phyloP scores from a whole-genome alignment of 2,329 filamentous ascomycete genomes.

The Colletotrichum lupini region DNA sequence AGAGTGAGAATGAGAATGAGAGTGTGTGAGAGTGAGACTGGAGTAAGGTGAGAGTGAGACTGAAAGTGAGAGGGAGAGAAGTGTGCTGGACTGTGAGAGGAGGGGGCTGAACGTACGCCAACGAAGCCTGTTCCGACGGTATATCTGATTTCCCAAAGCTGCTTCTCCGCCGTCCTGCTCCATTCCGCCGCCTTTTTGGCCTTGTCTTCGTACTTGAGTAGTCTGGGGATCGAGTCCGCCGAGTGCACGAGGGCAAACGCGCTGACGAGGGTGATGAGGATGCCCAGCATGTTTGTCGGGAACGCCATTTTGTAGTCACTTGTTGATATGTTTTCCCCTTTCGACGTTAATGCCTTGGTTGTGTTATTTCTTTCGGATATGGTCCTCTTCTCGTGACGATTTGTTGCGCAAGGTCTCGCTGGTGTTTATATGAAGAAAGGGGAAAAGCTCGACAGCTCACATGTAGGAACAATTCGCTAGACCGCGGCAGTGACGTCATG shows the following conservation, averaged over 20 bases:
- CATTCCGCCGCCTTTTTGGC: constrained; percentile 44
- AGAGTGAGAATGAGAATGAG: neutral
- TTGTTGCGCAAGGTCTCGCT: neutral
- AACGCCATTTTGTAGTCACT: constrained; percentile 28
- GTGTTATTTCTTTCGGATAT: neutral
- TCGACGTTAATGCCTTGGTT: neutral
- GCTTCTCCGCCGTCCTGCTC: constrained; percentile 42
- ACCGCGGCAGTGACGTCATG: constrained; percentile 16
- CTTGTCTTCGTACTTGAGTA: constrained; percentile 43
- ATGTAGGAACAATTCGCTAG: neutral
- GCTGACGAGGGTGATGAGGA: constrained; percentile 38
- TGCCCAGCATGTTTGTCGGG: constrained; percentile 30
- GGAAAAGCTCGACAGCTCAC: neutral
- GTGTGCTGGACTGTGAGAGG: neutral
- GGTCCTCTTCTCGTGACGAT: neutral
- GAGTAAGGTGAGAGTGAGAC: neutral
- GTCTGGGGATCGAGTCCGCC: constrained; percentile 40
- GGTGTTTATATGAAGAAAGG: neutral
- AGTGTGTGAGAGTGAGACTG: neutral
- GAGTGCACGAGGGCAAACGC: constrained; percentile 40
- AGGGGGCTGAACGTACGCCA: constrained; percentile 33
- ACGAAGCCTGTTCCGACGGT: constrained; percentile 43
- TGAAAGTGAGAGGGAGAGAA: neutral
- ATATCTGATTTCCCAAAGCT: constrained; percentile 42
- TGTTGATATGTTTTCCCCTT: neutral